A percentile compares a stretch with the other conserved stretches of the same genome.
Evolutionary conservation across 2,329 filamentous ascomycete genomes (phyloP).

Genomic region (Diplodia seriata): DNA sequence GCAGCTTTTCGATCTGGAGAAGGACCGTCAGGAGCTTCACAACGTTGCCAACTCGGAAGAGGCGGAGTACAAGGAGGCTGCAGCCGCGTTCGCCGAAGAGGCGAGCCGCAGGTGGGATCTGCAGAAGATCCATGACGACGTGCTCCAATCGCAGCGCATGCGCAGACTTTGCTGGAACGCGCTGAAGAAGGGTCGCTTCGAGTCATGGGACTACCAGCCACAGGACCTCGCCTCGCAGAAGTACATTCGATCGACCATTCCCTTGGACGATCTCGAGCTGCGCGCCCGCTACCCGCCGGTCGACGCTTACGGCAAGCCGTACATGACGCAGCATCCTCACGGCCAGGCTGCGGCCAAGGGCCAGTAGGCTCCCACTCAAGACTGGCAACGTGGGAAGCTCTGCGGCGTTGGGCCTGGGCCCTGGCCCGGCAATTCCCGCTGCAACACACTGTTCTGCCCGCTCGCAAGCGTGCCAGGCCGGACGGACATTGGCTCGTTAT

Average conservation of each 20-base stretch:
- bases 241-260: slow-evolving; percentile 85
- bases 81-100: slow-evolving; percentile 73
- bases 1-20: slow-evolving; percentile 80
- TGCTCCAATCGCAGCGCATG: slow-evolving; percentile 78
- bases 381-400: background rate
- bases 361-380: slow-evolving; percentile 37
- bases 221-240: slow-evolving; percentile 71
- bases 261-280: slow-evolving; percentile 80
- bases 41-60: slow-evolving; percentile 66
- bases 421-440: background rate
- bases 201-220: slow-evolving; percentile 86
- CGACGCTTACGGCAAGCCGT: slow-evolving; percentile 52
- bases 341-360: slow-evolving; percentile 47
- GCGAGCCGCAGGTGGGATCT: slow-evolving; percentile 82
- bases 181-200: slow-evolving; percentile 75
- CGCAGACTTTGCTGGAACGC: slow-evolving; percentile 81
- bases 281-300: slow-evolving; percentile 73
- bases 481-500: slow-evolving; percentile 11
- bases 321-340: slow-evolving; percentile 42
- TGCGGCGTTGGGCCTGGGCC: background rate
- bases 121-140: slow-evolving; percentile 74
- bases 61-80: slow-evolving; percentile 48
- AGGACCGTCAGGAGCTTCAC: slow-evolving; percentile 77
- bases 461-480: slow-evolving; percentile 25
- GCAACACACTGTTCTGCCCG: background rate